Base-by-base conservation (phyloP, 345 rosid species). In the Salix purpurea region DNA sequence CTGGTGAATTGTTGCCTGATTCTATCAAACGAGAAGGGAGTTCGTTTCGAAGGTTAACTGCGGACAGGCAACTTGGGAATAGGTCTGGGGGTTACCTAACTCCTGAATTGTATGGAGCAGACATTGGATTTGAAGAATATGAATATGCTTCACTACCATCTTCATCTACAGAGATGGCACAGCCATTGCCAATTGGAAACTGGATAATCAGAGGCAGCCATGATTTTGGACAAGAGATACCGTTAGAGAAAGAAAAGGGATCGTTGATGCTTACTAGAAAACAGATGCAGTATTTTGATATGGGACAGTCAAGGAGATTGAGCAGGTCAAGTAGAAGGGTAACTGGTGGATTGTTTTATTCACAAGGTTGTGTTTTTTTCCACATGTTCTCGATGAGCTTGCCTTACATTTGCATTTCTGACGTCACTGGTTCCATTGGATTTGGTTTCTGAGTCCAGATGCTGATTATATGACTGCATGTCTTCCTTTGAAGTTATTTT, bases 121-220 rank as follows among this genome's bases (percentile, higher is more conserved):
- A 34, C 8, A 70, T 19, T 16, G 50, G 75, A 64, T 61, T 67
- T 60, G 75, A 79, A 74, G 73, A 80, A 52, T 69, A 75, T 54
- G 77, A n/a, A 23, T 26, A 48, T 58, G 50, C 56, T 67, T 52
- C 75, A 54, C 21, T 70, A 30, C 12, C 77, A n/a, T 69, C 74
- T 10, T 60, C 78, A 66, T 6, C 36, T 5, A 58, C 23, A 39
- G 71, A 74, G 4, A 67, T 52, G 2, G 60, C 54, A 65, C 68
- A 74, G 73, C 83, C 83, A 12, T 52, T 78, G 69, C 37, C 71
- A 39, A 54, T 81, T 72, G 82, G 80, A 19, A 58, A 48, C 34
- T 36, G 10, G n/a, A 67, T 78, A 40, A 79, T 77, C 73, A 76
- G 79, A 75, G 54, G 64, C 32, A 48, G 76, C 48, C 12, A n/a